Evolutionary conservation across 371 early-diverging fungal genomes (phyloP), one percentile per base, ranked within the genome.

Genomic region (Actinomortierella wolfii): DNA sequence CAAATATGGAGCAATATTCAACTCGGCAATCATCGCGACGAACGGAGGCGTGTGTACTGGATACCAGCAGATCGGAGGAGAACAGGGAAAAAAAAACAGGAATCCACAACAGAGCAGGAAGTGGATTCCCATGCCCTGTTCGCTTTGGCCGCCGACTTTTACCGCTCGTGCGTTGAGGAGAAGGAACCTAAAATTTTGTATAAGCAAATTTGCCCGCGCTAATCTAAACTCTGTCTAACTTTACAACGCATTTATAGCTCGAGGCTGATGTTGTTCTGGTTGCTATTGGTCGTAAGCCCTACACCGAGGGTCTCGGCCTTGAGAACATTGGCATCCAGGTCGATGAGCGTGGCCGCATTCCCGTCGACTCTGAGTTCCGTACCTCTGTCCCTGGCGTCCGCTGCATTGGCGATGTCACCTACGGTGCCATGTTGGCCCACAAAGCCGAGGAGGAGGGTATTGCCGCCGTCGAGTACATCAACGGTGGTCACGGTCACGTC

Each of bases 361-460:
- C 89, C 58, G 84, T 94, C 66, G 95, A 94, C 76, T 83, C 85
- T 47, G 87, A 91, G 65, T 97, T 94, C 92, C 89, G 89, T 80
- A 98, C 98, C 64, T 88, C 90, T 54, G 88, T 95, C 46, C 79
- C 92, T 59, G 83, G 84, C 83, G 91, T 98, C 64, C 91, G 93
- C 67, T 96, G 95, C 77, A 97, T 98, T 77, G 99, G 99, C 77
- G 99, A 98, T 81, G 97, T 86, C 54, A 96, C 96, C 59, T 88
- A 89, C 52, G 98, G 98, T 51, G 94, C 97, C 55, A 98, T 98
- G 98, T 87, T 98, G 81, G 98, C 98, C 43, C 98, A 98, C 91
- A 98, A 98, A 88, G 97, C 98, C 57, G 98, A 98, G 81, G 98
- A 98, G 82, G 98, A 98, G 81, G 98, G 94, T 79, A 94, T 98